Base-by-base conservation (phyloP, 176 grass and related monocot species). In the Oryza punctata region DNA sequence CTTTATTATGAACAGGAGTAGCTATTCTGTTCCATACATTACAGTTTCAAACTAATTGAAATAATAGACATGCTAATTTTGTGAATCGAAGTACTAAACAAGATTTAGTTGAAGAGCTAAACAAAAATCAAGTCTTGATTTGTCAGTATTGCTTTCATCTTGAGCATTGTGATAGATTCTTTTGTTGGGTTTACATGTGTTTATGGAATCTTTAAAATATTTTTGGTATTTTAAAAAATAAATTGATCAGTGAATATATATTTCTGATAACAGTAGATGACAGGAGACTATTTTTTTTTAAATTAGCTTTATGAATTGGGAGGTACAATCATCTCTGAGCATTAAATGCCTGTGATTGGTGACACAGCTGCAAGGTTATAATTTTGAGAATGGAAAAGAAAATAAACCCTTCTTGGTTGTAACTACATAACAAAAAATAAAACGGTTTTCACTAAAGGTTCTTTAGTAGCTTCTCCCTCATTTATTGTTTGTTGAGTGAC, bases 1-100 rank as follows among this genome's bases (percentile, higher is more conserved):
- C 24, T 67, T 67, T 76, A 54, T 72, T 24, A 3, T 67, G 78
- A 64, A 78, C 74, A 13, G 10, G 45, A 12, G 35, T 68, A 72
- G 44, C 0, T 67, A 73, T 84, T 57, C 13, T 84, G 8, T 15
- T 46, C 57, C 43, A 43, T 27, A 2, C 13, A 23, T 50, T 77
- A 77, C 19, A 65, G 23, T 71, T 73, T 52, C 27, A 15, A n/a
- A 67, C 28, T 23, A 50, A 24, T 12, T 80, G 78, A 23, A 67
- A 35, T 68, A 47, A 1, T 6, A 57, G 52, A 57, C 52, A 75
- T 57, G 6, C 72, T 15, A 57, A 57, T 52, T 30, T 75, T 54
- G 45, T 27, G 11, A 52, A 50, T 35, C 7, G 16, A 32, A 75
- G 26, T 30, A 13, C 26, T 46, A 21, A 57, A 57, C 45, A 75